phyloP scores from a whole-genome alignment of 306 rosid genomes.

The Quercus bicolor region DNA sequence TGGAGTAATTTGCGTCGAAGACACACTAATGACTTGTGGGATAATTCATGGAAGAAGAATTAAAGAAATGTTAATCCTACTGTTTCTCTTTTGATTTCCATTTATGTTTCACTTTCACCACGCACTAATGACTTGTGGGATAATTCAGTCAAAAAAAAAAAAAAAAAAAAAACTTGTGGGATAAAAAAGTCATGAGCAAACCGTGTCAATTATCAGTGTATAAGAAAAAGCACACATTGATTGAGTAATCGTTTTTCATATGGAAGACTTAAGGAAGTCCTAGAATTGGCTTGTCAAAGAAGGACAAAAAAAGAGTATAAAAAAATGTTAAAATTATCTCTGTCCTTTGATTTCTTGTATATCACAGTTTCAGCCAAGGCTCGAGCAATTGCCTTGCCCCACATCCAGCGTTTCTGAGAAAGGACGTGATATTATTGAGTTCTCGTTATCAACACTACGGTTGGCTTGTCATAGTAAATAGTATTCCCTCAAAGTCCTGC shows the following conservation, averaged over 20 bases:
- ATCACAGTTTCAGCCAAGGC: too few relatives aligned
- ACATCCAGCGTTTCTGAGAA: too few relatives aligned
- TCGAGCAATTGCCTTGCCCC: too few relatives aligned
- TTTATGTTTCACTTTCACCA: too few relatives aligned
- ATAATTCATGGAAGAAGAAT: background rate
- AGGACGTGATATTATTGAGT: too few relatives aligned
- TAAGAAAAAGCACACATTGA: background rate
- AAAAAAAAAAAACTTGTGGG: too few relatives aligned
- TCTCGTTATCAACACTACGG: background rate
- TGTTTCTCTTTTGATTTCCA: background rate
- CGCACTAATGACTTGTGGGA: background rate
- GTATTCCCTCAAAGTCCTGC: background rate
- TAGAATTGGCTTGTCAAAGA: background rate
- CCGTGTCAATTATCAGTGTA: background rate
- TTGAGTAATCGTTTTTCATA: background rate
- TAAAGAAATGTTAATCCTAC: background rate
- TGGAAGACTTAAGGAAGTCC: background rate
- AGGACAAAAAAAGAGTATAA: background rate
- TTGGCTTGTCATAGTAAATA: background rate
- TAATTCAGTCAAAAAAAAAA: too few relatives aligned
- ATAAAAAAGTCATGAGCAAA: background rate
- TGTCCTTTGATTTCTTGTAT: background rate
- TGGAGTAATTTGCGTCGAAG: too few relatives aligned
- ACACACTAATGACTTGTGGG: too few relatives aligned
- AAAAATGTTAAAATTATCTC: too few relatives aligned